Conservation (phyloP, 192 early-diverging fungal genomes). For the Coemansia javaensis region DNA sequence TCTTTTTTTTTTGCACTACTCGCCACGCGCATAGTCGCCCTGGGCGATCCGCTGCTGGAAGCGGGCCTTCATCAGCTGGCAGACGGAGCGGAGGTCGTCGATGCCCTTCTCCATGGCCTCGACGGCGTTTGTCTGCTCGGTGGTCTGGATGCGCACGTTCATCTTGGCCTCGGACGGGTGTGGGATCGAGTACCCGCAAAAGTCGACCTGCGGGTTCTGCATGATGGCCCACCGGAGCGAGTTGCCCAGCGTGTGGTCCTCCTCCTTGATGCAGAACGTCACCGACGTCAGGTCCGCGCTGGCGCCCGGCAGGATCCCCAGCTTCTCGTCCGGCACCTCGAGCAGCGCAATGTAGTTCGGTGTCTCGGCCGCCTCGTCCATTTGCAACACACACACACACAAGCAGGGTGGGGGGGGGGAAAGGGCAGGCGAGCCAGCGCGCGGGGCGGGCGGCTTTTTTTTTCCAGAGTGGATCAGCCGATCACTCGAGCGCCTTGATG, state of each 20-base stretch:
- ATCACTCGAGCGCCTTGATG: slow-evolving; percentile 24
- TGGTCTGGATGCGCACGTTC: slow-evolving; percentile 91
- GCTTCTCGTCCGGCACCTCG: slow-evolving; percentile 31
- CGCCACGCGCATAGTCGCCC: slow-evolving; percentile 52
- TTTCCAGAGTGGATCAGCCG: too few species aligned
- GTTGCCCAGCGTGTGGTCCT: slow-evolving; percentile 98
- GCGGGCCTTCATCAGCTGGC: slow-evolving; percentile 59
- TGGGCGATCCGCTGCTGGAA: slow-evolving; percentile 59
- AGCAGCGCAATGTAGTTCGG: slow-evolving; percentile 37
- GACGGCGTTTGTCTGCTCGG: slow-evolving; percentile 67
- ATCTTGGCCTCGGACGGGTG: slow-evolving; percentile 93
- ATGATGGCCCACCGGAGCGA: slow-evolving; percentile 87
- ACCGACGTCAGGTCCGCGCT: slow-evolving; percentile 67
- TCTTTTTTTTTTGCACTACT: too few species aligned
- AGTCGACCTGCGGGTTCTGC: slow-evolving; percentile 89
- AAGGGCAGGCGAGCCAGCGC: too few species aligned
- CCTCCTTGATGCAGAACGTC: slow-evolving; percentile 86
- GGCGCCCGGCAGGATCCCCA: slow-evolving; percentile 52
- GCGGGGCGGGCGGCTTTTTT: too few species aligned
- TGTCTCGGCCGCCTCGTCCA: slow-evolving; percentile 11
- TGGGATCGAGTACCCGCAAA: slow-evolving; percentile 95
- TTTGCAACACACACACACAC: too few species aligned
- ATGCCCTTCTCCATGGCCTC: slow-evolving; percentile 84
- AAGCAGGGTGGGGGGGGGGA: too few species aligned
- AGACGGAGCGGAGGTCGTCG: slow-evolving; percentile 72